Evolutionary conservation across 345 rosid species (phyloP), one percentile per base, ranked within the genome.

Genomic region (Heritiera fomes): DNA sequence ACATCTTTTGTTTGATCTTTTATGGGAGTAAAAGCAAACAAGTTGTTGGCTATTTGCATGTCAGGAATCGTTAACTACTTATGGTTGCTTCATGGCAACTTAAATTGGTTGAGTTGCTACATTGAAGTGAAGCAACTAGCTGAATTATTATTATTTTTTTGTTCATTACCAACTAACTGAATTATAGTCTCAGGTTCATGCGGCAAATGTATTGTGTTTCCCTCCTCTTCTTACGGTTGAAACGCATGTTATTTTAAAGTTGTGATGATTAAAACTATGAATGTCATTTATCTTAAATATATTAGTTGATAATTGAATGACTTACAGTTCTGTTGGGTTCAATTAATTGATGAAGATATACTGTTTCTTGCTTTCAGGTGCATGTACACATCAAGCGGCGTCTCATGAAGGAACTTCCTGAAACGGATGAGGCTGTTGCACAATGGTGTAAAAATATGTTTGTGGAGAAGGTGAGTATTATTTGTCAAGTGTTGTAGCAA

Each of bases 381-480:
- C 90, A 94, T 74, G 87, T 96, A 75, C 95, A 86, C 79, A 77
- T 96, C 77, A 87, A 86, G 86, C 83, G 97, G 63, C 97, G 84
- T 84, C 67, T 79, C 72, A 94, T 94, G 97, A 86, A 89, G 80
- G 97, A 91, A 75, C 87, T 96, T 81, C 99, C 99, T 75, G 92
- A 88, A 86, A 84, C 95, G 58, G 91, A 95, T 47, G 98, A 96
- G 53, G 95, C 84, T 50, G 89, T 94, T 82, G 90, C 98, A 45
- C 97, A 94, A 79, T 96, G 98, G 99, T 96, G 99, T 85, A 92
- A 82, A 86, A 97, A 96, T 85, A 56, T 85, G 69, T 96, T 96
- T 78, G 90, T 91, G 74, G 87, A 88, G 52, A 96, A 96, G 97
- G 99, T 94, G 70, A 74, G 82, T 52, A 71, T 20, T 74, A 52